Evolutionary conservation across 352 stramenopile species (phyloP).

Genomic region (Globisporangium carolinianum): DNA sequence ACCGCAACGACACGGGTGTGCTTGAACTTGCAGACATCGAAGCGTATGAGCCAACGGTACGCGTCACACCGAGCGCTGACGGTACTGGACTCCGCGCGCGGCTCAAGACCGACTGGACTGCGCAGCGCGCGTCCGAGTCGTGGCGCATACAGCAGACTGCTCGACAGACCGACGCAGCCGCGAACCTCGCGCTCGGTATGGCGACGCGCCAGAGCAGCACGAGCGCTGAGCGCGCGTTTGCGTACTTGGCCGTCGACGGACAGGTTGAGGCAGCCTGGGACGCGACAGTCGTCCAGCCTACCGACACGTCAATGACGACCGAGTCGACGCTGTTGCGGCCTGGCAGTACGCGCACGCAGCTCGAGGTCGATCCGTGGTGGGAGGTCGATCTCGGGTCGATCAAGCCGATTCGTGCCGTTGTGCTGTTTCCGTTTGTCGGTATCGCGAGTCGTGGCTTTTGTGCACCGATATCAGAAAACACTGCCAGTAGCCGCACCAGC

Average conservation of each 20-base stretch:
- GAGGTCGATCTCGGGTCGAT: slow-evolving; percentile 52
- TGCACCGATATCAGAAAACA: neutral
- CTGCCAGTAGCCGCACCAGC: slow-evolving; percentile 1
- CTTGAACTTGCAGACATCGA: slow-evolving; percentile 47
- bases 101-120: slow-evolving; percentile 39
- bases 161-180: slow-evolving; percentile 3
- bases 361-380: slow-evolving; percentile 52
- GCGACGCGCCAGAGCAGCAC: slow-evolving; percentile 57
- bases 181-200: slow-evolving; percentile 57
- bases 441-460: slow-evolving; percentile 31
- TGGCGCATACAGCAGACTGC: slow-evolving; percentile 47
- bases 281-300: slow-evolving; percentile 16
- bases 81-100: slow-evolving; percentile 35
- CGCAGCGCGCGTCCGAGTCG: slow-evolving; percentile 24
- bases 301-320: neutral
- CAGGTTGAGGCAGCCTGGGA: slow-evolving; percentile 30
- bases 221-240: slow-evolving; percentile 21
- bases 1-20: slow-evolving; percentile 25
- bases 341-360: slow-evolving; percentile 39
- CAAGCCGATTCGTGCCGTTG: slow-evolving; percentile 35
- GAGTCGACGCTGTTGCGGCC: slow-evolving; percentile 11
- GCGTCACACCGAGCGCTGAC: slow-evolving; percentile 36
- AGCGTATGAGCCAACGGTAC: slow-evolving; percentile 40
- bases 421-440: slow-evolving; percentile 47
- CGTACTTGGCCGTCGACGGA: slow-evolving; percentile 47